These are phyloP conservation scores for Lepiota subincarnata DNA, from an alignment of 768 basidiomycete genomes.

Conservation along the genomic window DNA sequence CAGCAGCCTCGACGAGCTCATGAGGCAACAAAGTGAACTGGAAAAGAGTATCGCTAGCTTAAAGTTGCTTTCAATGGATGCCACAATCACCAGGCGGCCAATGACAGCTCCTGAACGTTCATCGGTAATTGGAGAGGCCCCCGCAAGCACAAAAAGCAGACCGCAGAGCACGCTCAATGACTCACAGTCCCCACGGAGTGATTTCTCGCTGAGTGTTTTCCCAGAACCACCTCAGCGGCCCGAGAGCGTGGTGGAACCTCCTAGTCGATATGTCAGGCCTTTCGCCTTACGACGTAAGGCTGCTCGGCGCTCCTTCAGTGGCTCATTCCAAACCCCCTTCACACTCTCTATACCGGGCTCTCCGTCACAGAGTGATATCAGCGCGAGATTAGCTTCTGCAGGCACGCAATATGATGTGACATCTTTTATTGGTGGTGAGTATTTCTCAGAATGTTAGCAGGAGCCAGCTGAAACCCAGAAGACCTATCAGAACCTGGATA, in stretches of 20 bases:
- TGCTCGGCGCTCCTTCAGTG: not conserved
- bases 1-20: conserved; percentile 37
- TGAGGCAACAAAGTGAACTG: conserved; percentile 60
- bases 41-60: conserved; percentile 62
- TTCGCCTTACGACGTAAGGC: not conserved
- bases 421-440: conserved; percentile 60
- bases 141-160: not conserved
- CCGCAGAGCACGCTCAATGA: conserved; percentile 8
- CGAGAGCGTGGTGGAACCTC: not conserved
- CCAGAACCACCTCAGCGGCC: conserved; percentile 49
- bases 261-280: conserved; percentile 11
- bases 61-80: conserved; percentile 35
- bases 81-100: not conserved
- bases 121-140: not conserved
- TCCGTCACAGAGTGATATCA: conserved; percentile 13
- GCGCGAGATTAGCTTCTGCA: conserved; percentile 32
- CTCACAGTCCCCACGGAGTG: conserved; percentile 26
- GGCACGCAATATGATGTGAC: conserved; percentile 68
- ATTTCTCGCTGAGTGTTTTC: conserved; percentile 72
- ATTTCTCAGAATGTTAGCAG: conserved; percentile 5
- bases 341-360: conserved; percentile 12
- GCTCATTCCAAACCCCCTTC: not conserved
- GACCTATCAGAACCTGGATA: conserved; percentile 11
- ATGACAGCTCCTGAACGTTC: not conserved
- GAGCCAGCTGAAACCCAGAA: conserved; percentile 1